Conservation (phyloP, 2,329 filamentous ascomycete genomes). For the Colletotrichum sansevieriae region DNA sequence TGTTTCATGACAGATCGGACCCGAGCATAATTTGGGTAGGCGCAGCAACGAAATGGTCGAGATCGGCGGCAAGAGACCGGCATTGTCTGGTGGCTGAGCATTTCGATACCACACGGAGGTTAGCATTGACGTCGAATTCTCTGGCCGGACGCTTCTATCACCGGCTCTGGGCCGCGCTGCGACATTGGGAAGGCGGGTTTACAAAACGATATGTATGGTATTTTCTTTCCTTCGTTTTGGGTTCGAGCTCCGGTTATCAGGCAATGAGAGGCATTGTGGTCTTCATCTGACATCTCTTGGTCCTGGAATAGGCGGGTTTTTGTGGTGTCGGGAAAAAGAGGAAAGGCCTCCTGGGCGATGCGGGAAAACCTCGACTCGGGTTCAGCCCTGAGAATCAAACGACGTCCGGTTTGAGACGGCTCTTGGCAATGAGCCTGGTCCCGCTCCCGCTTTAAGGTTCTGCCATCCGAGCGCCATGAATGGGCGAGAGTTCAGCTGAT, state of each 20-base stretch:
- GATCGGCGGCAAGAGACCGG: constrained; percentile 51
- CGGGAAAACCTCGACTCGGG: background rate
- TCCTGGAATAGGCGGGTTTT: background rate
- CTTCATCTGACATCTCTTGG: constrained; percentile 14
- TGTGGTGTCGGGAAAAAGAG: constrained; percentile 5
- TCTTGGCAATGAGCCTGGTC: constrained; percentile 14
- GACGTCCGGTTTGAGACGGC: constrained; percentile 23
- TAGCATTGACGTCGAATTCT: constrained; percentile 39
- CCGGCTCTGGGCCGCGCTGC: constrained; percentile 37
- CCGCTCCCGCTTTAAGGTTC: constrained; percentile 6
- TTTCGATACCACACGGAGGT: constrained; percentile 42
- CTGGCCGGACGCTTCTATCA: constrained; percentile 34
- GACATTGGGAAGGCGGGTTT: constrained; percentile 31
- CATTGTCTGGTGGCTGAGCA: constrained; percentile 39
- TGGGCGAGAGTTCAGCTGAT: constrained; percentile 21
- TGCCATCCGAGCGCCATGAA: constrained; percentile 15
- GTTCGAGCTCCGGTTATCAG: constrained; percentile 19
- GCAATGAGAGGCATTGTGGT: constrained; percentile 36
- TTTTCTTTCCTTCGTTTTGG: constrained; percentile 15
- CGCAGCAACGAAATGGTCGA: constrained; percentile 65
- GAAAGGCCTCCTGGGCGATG: background rate
- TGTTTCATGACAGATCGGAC: constrained; percentile 34
- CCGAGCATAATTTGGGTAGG: constrained; percentile 61
- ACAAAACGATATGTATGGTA: constrained; percentile 40
- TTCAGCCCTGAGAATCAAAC: constrained; percentile 21